Conservation (phyloP, 225 moss, liverwort and hornwort species). For the Climacium dendroides region DNA sequence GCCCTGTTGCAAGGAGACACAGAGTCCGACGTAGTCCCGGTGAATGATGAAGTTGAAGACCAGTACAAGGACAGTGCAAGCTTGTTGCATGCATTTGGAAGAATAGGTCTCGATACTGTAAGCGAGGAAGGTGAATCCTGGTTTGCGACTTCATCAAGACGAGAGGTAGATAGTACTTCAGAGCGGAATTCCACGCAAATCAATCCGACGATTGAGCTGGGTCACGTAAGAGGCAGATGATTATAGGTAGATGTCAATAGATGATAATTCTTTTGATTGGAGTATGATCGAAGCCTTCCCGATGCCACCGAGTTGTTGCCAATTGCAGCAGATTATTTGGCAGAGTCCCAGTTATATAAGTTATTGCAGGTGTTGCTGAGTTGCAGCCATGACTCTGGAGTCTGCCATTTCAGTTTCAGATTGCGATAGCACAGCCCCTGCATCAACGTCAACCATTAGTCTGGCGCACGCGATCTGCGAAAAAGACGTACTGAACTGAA, state of each 20-base stretch:
- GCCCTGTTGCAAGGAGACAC: conserved; percentile 4
- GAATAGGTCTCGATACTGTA: background rate
- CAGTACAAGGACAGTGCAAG: background rate
- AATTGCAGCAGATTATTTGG: background rate
- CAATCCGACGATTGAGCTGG: background rate
- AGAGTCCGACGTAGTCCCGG: background rate
- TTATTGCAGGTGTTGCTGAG: background rate
- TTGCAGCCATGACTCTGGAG: background rate
- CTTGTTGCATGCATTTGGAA: background rate
- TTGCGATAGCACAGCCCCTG: background rate
- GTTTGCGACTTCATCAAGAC: background rate
- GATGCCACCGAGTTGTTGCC: background rate
- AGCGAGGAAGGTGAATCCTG: background rate
- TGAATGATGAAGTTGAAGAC: background rate
- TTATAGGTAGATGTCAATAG: too few species aligned
- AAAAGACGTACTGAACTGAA: background rate
- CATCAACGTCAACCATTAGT: background rate
- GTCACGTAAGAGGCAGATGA: background rate
- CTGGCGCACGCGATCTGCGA: background rate
- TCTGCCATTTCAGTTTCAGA: background rate
- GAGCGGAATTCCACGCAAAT: background rate
- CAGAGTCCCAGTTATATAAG: background rate
- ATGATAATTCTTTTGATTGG: background rate
- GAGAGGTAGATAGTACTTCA: background rate
- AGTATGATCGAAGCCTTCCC: too few species aligned